Base-by-base conservation (phyloP, 192 early-diverging fungal species). In the Chytriomyces confervae region DNA sequence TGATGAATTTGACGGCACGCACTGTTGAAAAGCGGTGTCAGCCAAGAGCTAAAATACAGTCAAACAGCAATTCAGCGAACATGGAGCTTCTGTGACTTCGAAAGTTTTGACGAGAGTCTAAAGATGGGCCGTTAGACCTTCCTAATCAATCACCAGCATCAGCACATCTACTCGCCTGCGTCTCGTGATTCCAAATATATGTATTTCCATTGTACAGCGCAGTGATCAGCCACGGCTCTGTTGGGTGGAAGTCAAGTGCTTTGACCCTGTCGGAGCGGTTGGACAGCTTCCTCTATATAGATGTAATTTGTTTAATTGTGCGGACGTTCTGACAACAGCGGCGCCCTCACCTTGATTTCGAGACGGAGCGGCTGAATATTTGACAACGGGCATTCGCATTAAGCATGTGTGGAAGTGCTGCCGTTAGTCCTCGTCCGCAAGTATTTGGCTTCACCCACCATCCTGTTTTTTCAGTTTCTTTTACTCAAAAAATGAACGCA, bases 141-240 rank as follows among this genome's bases (percentile, higher is more conserved):
- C 10, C 16, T 16, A 3, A 29, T 23, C 10, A 68, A 10, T 16
- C 45, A 5, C 43, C 50, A 68, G 20, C 10, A 27, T 69, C 18
- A 8, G 46, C 23, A 7, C 43, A 70, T 7, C 47, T n/a, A n/a
- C 60, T 44, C 77, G 93, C 94, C 88, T 95, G 92, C 13, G 94
- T 98, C 83, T 99, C 97, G 79, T 98, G 94, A 88, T 99, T 98
- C 97, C 97, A 98, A 51, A 99, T 96, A 73, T 95, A 91, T 6
- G 94, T 93, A 65, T 94, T 91, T 62, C 98, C 98, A 82, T 94
- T 95, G 84, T 99, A 99, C 66, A 98, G 91, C 77, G 94, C 93
- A 24, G 97, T 92, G 74, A 99, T 89, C 62, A 99, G 88, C 98
- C 98, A 99, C 49, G 98, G 96, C 84, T 99, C 98, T 6, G 96